Percentiles rank a stretch among this genome's conserved stretches.
Conservation (phyloP, 2,329 filamentous ascomycete genomes). For the Truncatella angustata region DNA sequence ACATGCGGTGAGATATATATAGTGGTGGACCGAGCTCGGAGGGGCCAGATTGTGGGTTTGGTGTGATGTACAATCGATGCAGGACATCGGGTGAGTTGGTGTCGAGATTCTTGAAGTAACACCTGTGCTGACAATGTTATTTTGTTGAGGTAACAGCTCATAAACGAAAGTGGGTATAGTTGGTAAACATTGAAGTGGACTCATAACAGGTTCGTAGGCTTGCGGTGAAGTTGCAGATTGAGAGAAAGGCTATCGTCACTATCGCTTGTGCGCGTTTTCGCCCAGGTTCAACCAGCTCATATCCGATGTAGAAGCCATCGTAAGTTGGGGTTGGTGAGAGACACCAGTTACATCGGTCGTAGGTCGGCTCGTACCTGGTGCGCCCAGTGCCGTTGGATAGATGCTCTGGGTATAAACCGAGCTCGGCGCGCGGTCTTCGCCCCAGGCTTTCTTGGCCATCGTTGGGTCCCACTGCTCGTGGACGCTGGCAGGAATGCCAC, state of each 20-base stretch:
- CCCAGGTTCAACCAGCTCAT: conserved; percentile 82
- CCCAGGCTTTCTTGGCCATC: conserved; percentile 45
- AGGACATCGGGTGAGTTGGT: background rate
- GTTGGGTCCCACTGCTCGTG: conserved; percentile 55
- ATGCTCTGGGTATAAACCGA: conserved; percentile 47
- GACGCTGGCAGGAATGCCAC: conserved; percentile 64
- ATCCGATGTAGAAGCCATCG: conserved; percentile 54
- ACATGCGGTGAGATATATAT: background rate
- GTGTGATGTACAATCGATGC: background rate
- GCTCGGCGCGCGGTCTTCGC: conserved; percentile 47
- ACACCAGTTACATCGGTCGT: conserved; percentile 37
- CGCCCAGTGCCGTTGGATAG: conserved; percentile 41
- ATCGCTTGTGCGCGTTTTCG: conserved; percentile 29
- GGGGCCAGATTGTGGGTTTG: background rate
- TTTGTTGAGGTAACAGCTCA: background rate
- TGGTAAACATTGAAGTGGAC: conserved; percentile 5
- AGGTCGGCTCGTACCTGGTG: conserved; percentile 24
- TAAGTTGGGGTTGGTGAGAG: conserved; percentile 49
- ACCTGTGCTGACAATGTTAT: background rate
- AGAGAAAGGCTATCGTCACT: conserved; percentile 11
- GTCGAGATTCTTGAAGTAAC: background rate
- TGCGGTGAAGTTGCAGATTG: too few relatives aligned
- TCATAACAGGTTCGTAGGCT: conserved; percentile 5
- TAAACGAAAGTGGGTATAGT: conserved; percentile 9
- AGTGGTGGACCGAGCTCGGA: background rate